Conservation (phyloP, 2,329 filamentous ascomycete species). For the Neonectria ditissima region DNA sequence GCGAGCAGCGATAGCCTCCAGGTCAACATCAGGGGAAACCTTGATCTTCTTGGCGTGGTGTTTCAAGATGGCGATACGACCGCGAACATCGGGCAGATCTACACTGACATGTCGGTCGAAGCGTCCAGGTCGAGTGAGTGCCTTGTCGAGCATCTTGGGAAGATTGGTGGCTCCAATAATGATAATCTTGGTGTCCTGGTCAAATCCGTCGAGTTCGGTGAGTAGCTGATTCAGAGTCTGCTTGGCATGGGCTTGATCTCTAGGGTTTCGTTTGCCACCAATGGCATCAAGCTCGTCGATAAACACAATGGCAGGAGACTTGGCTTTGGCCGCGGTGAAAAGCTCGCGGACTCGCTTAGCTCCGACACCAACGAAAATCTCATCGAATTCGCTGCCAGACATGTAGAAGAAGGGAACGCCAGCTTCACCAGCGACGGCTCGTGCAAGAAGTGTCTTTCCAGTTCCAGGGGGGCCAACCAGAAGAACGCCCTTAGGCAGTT, state of each 20-base stretch:
- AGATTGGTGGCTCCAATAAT: constrained; percentile 98
- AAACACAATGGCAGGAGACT: constrained; percentile 93
- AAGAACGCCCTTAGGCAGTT: constrained; percentile 95
- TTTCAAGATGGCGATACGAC: constrained; percentile 90
- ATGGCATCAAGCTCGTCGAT: constrained; percentile 96
- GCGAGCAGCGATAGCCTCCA: constrained; percentile 84
- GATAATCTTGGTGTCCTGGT: constrained; percentile 93
- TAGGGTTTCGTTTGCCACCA: constrained; percentile 90
- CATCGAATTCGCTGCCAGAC: constrained; percentile 98
- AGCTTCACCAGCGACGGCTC: constrained; percentile 95
- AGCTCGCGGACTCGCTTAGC: constrained; percentile 96
- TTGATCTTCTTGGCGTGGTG: constrained; percentile 96
- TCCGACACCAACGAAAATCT: constrained; percentile 97
- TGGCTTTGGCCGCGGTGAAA: constrained; percentile 84
- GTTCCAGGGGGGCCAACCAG: constrained; percentile 96
- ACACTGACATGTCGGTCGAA: constrained; percentile 96
- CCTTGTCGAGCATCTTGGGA: constrained; percentile 93
- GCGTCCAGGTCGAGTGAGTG: constrained; percentile 90
- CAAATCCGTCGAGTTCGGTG: constrained; percentile 96
- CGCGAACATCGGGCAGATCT: constrained; percentile 89
- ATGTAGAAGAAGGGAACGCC: constrained; percentile 99
- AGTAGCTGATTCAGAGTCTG: constrained; percentile 98
- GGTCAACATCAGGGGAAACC: constrained; percentile 81
- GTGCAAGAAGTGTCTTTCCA: constrained; percentile 94
- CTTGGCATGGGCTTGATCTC: constrained; percentile 94